Base-by-base conservation (phyloP, 1,139 yeast species). In the Spencermartinsiella ligniputridi region DNA sequence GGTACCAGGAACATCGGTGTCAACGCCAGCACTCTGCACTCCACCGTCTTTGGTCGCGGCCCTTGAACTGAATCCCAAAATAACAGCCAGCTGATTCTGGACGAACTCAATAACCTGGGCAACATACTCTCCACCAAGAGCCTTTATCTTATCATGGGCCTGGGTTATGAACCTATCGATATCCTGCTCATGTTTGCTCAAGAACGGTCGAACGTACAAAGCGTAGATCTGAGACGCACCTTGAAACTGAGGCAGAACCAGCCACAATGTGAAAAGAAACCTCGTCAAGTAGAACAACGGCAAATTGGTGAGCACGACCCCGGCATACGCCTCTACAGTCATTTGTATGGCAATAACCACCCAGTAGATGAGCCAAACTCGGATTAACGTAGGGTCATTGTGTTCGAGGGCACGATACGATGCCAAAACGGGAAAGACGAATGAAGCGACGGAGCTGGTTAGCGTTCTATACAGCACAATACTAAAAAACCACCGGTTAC, bases 311-410 rank as follows among this genome's bases (percentile, higher is more conserved):
- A 67, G 62, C 32, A 68, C 53, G 21, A 78, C 60, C 21, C 72
- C 69, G 20, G 76, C 56, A 16, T 72, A 56, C 16, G 68, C 57
- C 55, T 78, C 81, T 3, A 62, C 60, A n/a, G 71, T 56, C 17
- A 67, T 63, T 27, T 67, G 63, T 18, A 71, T 57, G 9, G 75
- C 78, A 44, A 68, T 58, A 2, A 78, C 79, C 18, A 78, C 72
- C 85, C 85, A 79, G 62, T 76, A 80, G 54, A 78, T 72, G 40
- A 78, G 68, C 85, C 84, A 79, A 52, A 79, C 78, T 44, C 78
- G 77, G 35, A 76, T 60, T 12, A 70, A 60, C 18, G 74, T 57
- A 45, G 71, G 58, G 50, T 72, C 72, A 54, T 73, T 71, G 41
- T 68, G 66, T 50, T 74, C 70, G 50, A 77, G 70, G 2, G 83